Evolutionary conservation across 2,329 filamentous ascomycete genomes (phyloP), one percentile per base, ranked within the genome.

Genomic region (Aspergillus intermedius): DNA sequence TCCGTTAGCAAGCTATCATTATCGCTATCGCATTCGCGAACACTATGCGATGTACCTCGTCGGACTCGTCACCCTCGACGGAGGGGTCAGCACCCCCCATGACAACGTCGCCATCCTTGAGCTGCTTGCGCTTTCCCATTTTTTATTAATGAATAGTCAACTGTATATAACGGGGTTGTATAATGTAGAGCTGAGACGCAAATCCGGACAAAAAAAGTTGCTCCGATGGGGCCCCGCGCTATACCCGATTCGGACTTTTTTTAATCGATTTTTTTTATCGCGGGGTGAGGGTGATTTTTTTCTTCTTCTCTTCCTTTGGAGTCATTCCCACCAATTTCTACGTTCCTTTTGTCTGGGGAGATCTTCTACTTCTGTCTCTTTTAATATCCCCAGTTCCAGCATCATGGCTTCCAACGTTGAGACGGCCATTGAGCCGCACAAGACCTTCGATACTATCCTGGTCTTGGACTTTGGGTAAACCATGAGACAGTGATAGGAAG

Each of bases 401-500:
- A 25, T n/a, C 15, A 46, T 46, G 44, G 34, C 44, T 39, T 23
- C 30, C 21, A 46, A 37, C 19, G 23, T 19, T 22, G 44, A 37
- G 44, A 46, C 44, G 19, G 44, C 30, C 9, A 25, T 39, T 23
- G 34, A 39, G 19, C 46, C 46, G 10, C 46, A 47, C 40, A 43
- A 43, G 13, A 51, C 56, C 43, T 78, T 79, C 67, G 77, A 85
- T 75, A 88, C 85, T 55, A 84, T 88, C 59, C 73, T 88, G 55
- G 81, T 84, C 55, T 74, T 88, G 59, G 84, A 88, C 68, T 88
- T 87, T 65, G 84, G 80, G 23, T 28, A 28, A 28, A 7, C 25
- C 25, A 7, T 28, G 25, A 28, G 25, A 28, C 25, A 9, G 25
- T 28, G 25, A 28, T 28, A 28, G 25, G 10, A 28, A 28, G 9